phyloP scores from a whole-genome alignment of 2,329 filamentous ascomycete genomes.

The Xylariaceae sp. region DNA sequence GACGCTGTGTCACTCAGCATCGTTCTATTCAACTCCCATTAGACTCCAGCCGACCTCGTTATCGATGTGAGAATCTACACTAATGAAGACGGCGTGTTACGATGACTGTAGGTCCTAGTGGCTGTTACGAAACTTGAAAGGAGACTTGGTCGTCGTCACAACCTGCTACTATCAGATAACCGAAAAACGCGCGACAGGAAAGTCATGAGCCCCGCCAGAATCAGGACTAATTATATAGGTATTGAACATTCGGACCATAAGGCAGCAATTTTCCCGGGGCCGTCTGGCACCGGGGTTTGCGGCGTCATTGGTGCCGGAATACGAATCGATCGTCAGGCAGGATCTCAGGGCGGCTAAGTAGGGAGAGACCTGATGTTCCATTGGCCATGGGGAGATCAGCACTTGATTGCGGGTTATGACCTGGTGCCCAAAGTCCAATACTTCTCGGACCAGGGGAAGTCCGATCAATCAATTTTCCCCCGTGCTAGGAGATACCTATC shows the following conservation, averaged over 20 bases:
- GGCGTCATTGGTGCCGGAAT: slow-evolving; percentile 36
- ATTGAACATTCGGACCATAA: slow-evolving; percentile 19
- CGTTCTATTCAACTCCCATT: too few species aligned
- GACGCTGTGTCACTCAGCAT: too few species aligned
- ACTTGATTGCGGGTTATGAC: slow-evolving; percentile 35
- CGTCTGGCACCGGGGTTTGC: slow-evolving; percentile 33
- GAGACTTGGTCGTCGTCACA: too few species aligned
- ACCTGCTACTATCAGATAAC: slow-evolving; percentile 3
- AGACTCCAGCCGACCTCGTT: too few species aligned
- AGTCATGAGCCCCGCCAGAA: slow-evolving; percentile 14
- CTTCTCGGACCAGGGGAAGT: slow-evolving; percentile 33
- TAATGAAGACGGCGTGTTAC: too few species aligned
- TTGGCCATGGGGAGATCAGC: slow-evolving; percentile 31
- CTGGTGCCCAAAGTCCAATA: slow-evolving; percentile 29
- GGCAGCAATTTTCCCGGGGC: slow-evolving; percentile 26
- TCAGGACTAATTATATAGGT: not conserved
- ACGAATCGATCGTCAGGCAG: slow-evolving; percentile 25
- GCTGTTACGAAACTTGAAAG: too few species aligned
- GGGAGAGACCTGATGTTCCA: slow-evolving; percentile 8
- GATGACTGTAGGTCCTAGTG: too few species aligned
- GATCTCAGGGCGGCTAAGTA: slow-evolving; percentile 1
- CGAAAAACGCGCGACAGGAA: not conserved
- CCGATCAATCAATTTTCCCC: too few species aligned
- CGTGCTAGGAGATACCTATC: too few species aligned
- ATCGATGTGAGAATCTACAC: too few species aligned